Base-by-base conservation (phyloP, 179 eudicot genomes). In the Spinacia oleracea region DNA sequence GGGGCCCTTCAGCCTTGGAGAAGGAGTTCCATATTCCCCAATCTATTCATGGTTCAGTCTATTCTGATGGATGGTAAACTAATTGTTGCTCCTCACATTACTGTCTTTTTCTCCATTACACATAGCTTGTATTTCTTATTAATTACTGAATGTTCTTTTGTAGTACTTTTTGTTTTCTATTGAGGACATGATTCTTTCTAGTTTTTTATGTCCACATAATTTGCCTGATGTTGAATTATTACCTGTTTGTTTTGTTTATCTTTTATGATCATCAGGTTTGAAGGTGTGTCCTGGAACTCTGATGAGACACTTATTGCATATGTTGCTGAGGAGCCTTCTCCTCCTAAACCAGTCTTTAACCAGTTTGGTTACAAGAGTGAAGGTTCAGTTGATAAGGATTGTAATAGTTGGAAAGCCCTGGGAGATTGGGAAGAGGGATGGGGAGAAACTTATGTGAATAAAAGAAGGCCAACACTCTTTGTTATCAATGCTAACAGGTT, bases 31-130 rank as follows among this genome's bases (percentile, higher is more conserved):
- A 86, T 71, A 73, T 96, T 84, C 94, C 97, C 25, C 90, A 87
- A 72, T 87, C 96, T 35, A 53, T 82, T 82, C 99, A 93, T 76
- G 99, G 99, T 70, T 89, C 92, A 34, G 89, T 96, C 56, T 96
- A 96, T 81, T 76, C 88, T 16, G 98, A 96, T 78, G 98, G 93
- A 90, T 96, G 99, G 99, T 93, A n/a, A n/a, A n/a, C n/a, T n/a
- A 91, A 82, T 46, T 62, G n/a, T 40, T 79, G 80, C 31, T 48
- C 53, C 50, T 51, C 20, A 21, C 1, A n/a, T 43, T 21, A 18
- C 20, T 35, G 40, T 32, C 27, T 55, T 20, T 68, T n/a, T 45
- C 27, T 51, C 18, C 10, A 48, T 56, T 66, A 25, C 70, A 51
- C 70, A 10, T 70, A 29, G 35, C 15, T 25, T 64, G 40, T 38